Evolutionary conservation across 352 stramenopile species (phyloP).

Genomic region (Phytophthora foliorum): DNA sequence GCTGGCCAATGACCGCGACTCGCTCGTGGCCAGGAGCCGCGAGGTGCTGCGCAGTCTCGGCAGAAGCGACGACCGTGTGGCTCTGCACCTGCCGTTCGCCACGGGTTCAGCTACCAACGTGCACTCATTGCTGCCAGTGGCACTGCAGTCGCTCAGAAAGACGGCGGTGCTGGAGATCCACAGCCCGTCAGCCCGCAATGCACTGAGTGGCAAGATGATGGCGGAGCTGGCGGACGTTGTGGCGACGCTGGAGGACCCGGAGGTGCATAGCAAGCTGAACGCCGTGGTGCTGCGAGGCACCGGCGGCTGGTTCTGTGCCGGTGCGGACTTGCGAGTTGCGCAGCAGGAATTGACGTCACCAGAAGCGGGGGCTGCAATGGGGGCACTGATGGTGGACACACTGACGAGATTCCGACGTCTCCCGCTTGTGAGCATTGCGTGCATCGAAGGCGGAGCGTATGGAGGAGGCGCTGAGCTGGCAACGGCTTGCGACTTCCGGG

Average conservation of each 20-base stretch:
- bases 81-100: slow-evolving; percentile 46
- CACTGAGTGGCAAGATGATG: slow-evolving; percentile 92
- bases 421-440: slow-evolving; percentile 83
- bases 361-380: slow-evolving; percentile 74
- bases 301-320: slow-evolving; percentile 85
- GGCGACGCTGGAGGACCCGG: slow-evolving; percentile 58
- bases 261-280: slow-evolving; percentile 67
- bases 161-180: slow-evolving; percentile 77
- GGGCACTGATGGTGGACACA: slow-evolving; percentile 77
- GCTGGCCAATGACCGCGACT: slow-evolving; percentile 43
- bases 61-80: slow-evolving; percentile 35
- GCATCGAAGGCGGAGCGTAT: slow-evolving; percentile 83
- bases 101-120: background rate
- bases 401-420: slow-evolving; percentile 76
- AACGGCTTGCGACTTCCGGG: slow-evolving; percentile 86
- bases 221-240: slow-evolving; percentile 82
- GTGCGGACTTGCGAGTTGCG: slow-evolving; percentile 83
- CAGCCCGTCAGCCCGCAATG: slow-evolving; percentile 75
- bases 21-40: slow-evolving; percentile 45
- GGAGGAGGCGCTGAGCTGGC: slow-evolving; percentile 87
- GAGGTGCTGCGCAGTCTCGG: slow-evolving; percentile 60
- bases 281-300: slow-evolving; percentile 65
- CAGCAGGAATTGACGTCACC: slow-evolving; percentile 80
- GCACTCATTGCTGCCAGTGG: slow-evolving; percentile 13
- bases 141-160: slow-evolving; percentile 42